Base-by-base conservation (phyloP, 257 asterid genomes). In the Schizonepeta tenuifolia region DNA sequence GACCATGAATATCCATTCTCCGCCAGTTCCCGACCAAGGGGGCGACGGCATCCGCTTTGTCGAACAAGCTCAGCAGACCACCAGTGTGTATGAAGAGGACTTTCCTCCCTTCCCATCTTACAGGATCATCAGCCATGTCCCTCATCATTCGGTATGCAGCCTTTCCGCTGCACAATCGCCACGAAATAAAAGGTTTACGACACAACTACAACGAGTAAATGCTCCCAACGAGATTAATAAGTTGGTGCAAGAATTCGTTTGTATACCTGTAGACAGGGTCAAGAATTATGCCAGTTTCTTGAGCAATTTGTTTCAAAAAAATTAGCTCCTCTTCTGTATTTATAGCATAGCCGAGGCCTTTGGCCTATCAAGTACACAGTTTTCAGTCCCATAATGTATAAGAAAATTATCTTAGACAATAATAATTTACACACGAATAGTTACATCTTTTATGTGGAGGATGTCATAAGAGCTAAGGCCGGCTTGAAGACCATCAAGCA, bases 261-360 rank as follows among this genome's bases (percentile, higher is more conserved):
- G 8, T 20, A 6, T 56, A 91, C 98, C 98, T 91, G 78, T 94
- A 94, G 41, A 94, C 98, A 6, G 97, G 99, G 75, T 94, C 99
- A 58, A 94, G 97, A 80, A 94, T 77, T 44, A 91, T 87, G 36
- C 99, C 99, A 17, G 99, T 89, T n/a, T 89, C 68, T 80, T 87
- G 89, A 47, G 96, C 97, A 54, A 91, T 83, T 71, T 91, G 87
- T 79, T 75, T 87, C 79, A 89, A 90, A 77, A 91, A 87, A 18
- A 78, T 77, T 7, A 91, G 90, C 84, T 94, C 97, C 72, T 94
- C 97, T 0, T 74, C 47, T 6, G 99, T 84, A 81, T 86, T 94
- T 67, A 94, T 83, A 68, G 97, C 99, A 77, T 94, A 94, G 33
- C 99, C 99, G 22, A 94, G 90, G 71, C 97, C 99, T 83, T 91